Base-by-base conservation (phyloP, 2,329 filamentous ascomycete species). In the Cercospora citrullina region DNA sequence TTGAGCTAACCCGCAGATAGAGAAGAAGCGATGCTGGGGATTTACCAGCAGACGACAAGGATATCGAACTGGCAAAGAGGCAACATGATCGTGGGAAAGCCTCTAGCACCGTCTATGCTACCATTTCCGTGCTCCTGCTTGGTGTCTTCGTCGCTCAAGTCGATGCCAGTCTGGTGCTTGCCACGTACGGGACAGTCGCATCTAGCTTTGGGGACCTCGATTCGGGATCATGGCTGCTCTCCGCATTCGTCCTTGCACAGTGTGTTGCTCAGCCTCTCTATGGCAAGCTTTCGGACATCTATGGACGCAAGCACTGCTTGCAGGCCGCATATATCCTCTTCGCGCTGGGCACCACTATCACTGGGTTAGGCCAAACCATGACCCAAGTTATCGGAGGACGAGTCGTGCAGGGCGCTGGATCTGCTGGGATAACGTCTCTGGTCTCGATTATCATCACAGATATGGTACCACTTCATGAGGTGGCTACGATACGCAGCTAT, bases 81-180 rank as follows among this genome's bases (percentile, higher is more conserved):
- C 33, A 21, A 28, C 48, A 53, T n/a, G 59, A 45, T 8, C 21
- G 36, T 26, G 58, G 65, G 16, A 59, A 48, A n/a, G 55, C 66
- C 14, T 65, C 69, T 21, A 53, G 48, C 66, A 68, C 70, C 4
- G 68, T 74, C 8, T 76, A 71, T 64, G 71, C 68, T 3, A 75
- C 73, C 7, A 71, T 79, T 12, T 77, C 75, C 4, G 75, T 77
- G 1, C 70, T 78, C 1, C 65, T 78, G 1, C 70, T 78, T 83
- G 87, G 87, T 10, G 87, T 90, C 14, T 91, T 92, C 71, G 85
- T 91, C 12, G 85, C 86, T 6, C 88, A 89, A 64, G 85, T 86
- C 16, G 90, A 93, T 73, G 79, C 81, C 0, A 89, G 87, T 1
- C 80, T 92, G 0, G 84, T 92, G 0, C 79, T 92, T 33, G 89